Base-by-base conservation (phyloP, 805 yeast species). In the Candida morakotiae region DNA sequence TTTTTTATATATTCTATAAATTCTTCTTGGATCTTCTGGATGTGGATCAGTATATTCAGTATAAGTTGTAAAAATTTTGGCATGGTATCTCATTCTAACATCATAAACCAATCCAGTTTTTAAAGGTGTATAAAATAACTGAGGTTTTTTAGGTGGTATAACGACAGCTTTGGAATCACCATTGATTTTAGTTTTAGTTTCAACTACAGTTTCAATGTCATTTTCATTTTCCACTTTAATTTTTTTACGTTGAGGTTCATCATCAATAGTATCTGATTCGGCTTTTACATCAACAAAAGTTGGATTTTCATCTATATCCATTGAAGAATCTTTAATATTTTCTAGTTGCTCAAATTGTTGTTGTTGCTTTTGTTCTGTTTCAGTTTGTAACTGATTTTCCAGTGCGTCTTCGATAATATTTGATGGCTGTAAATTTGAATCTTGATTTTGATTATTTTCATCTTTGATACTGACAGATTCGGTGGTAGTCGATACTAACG, bases 21-120 rank as follows among this genome's bases (percentile, higher is more conserved):
- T 89, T 48, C 99, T 78, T 44, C 98, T 74, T 9, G 99, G 99
- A 55, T 93, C 98, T 58, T 93, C 99, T 4, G 99, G 99, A 56
- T 93, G 99, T 2, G 98, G 98, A 55, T 93, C 98, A 36, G 91
- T 87, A 60, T 91, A 91, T 58, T 91, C 96, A 51, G 78, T 85
- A 48, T 91, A 87, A 2, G 93, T 83, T 3, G 96, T 87, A 63
- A 85, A 89, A 37, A 93, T 82, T 55, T 88, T 87, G 27, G 97
- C 95, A 58, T 93, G 99, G 59, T 91, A 93, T 44, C 98, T 73
- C 98, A 93, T 93, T 45, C 98, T 73, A 15, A 88, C 97, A 58
- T 93, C 99, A 61, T 93, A 93, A 41, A 95, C 91, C 6, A 93
- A 65, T 0, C 98, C 99, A 0, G 98, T 91, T 57, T 88, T 91